A percentile compares a stretch with the other conserved stretches of the same genome.
Evolutionary conservation across 2,329 filamentous ascomycete genomes (phyloP).

Genomic region (Alternaria tenuissima): DNA sequence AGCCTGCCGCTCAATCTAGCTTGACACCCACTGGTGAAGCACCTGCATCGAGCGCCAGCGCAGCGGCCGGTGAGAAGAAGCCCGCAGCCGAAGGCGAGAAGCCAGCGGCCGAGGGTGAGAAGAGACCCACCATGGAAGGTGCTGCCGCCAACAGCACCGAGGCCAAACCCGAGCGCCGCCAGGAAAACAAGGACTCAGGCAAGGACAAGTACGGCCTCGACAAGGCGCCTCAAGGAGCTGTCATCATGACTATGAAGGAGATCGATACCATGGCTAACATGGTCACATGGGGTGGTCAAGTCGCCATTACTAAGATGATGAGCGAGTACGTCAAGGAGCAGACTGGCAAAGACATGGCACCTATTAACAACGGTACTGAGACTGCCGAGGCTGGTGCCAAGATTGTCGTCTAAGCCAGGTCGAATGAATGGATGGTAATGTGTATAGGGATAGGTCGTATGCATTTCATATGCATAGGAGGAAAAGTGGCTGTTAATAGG

Average conservation of each 20-base stretch:
- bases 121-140: constrained; percentile 14
- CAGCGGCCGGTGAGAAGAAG: background rate
- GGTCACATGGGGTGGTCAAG: constrained; percentile 39
- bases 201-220: constrained; percentile 33
- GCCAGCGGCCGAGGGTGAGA: constrained; percentile 12
- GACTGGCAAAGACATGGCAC: constrained; percentile 26
- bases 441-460: background rate
- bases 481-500: background rate
- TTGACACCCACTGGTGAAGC: background rate
- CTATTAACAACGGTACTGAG: background rate
- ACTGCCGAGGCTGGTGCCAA: constrained; percentile 4
- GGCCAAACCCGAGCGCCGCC: constrained; percentile 25
- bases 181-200: constrained; percentile 17
- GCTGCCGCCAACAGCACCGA: constrained; percentile 23
- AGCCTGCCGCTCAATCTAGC: background rate
- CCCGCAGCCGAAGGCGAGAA: constrained; percentile 3
- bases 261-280: constrained; percentile 44
- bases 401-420: background rate
- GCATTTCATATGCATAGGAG: background rate
- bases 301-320: constrained; percentile 47
- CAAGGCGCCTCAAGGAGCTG: constrained; percentile 33
- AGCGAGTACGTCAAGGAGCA: constrained; percentile 42
- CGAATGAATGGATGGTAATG: background rate
- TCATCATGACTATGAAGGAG: constrained; percentile 47
- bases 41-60: constrained; percentile 2